These are phyloP conservation scores for Orbilia quercus DNA, from an alignment of 2,329 filamentous ascomycete genomes.

Conservation along the genomic window DNA sequence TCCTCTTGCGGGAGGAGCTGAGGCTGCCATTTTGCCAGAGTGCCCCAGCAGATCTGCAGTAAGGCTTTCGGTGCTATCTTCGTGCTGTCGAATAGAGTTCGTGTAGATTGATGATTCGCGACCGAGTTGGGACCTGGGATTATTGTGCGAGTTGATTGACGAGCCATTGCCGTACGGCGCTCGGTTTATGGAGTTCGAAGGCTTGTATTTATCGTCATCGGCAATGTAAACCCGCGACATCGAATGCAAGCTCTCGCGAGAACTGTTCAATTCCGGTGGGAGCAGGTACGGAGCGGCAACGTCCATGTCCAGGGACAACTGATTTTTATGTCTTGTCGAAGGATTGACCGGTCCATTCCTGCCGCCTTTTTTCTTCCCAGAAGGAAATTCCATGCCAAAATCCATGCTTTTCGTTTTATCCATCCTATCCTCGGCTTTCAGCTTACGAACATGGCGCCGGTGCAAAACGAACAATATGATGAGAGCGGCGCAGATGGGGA, in stretches of 20 bases:
- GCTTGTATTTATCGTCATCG: constrained; percentile 86
- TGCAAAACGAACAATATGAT: constrained; percentile 80
- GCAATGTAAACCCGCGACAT: constrained; percentile 79
- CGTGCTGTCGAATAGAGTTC: constrained; percentile 58
- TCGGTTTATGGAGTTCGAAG: constrained; percentile 62
- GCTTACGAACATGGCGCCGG: constrained; percentile 77
- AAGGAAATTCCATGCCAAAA: constrained; percentile 77
- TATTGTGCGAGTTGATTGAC: constrained; percentile 33
- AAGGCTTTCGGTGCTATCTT: constrained; percentile 55
- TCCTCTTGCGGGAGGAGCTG: constrained; percentile 57
- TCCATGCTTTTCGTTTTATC: constrained; percentile 93
- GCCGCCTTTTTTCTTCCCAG: constrained; percentile 64
- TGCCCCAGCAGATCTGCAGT: constrained; percentile 51
- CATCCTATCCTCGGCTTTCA: constrained; percentile 79
- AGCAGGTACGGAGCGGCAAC: constrained; percentile 89
- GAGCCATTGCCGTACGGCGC: constrained; percentile 47
- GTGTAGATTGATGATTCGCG: constrained; percentile 60
- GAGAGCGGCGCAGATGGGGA: constrained; percentile 77
- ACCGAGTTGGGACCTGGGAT: constrained; percentile 3
- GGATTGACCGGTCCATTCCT: constrained; percentile 13
- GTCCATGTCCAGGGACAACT: constrained; percentile 76
- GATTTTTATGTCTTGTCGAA: constrained; percentile 64
- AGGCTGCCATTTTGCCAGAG: constrained; percentile 46
- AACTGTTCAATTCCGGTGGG: constrained; percentile 81
- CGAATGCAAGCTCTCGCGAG: constrained; percentile 86